These are phyloP conservation scores for Striga hermonthica DNA, from an alignment of 305 asterid species.

Conservation along the genomic window DNA sequence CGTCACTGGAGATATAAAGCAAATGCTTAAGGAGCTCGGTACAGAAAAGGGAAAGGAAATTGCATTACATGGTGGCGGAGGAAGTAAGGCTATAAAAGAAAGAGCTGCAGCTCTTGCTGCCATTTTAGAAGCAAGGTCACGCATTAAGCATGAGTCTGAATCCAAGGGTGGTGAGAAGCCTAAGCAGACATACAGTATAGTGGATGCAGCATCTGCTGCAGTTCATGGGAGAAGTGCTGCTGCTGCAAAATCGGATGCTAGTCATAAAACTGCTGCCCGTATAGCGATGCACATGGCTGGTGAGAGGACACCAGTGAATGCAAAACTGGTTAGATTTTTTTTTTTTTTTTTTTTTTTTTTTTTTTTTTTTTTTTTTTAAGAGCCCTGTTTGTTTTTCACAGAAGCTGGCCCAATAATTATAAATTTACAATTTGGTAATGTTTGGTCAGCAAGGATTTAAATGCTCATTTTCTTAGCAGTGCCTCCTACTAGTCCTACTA, in stretches of 20 bases:
- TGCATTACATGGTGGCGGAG: slow-evolving; percentile 97
- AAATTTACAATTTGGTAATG: slow-evolving; percentile 14
- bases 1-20: slow-evolving; percentile 79
- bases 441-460: slow-evolving; percentile 25
- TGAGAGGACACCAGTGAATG: slow-evolving; percentile 88
- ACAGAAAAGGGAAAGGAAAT: slow-evolving; percentile 90
- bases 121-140: slow-evolving; percentile 87
- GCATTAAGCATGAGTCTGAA: slow-evolving; percentile 66
- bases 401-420: slow-evolving; percentile 7
- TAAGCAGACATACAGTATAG: slow-evolving; percentile 79
- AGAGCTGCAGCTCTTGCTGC: slow-evolving; percentile 86
- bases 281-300: slow-evolving; percentile 99
- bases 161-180: slow-evolving; percentile 48
- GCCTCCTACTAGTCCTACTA: slow-evolving; percentile 15
- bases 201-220: slow-evolving; percentile 99
- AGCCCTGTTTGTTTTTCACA: no score
- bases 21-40: slow-evolving; percentile 90
- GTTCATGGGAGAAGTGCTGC: slow-evolving; percentile 98
- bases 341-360: slow-evolving; percentile 6
- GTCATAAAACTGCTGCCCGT: slow-evolving; percentile 91
- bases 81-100: slow-evolving; percentile 82
- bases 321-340: slow-evolving; percentile 72
- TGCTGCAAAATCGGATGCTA: slow-evolving; percentile 84
- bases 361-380: no score
- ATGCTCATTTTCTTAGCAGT: slow-evolving; percentile 13